These are phyloP conservation scores for Heterobasidion irregulare DNA, from an alignment of 1,284 basidiomycete genomes.

Conservation along the genomic window DNA sequence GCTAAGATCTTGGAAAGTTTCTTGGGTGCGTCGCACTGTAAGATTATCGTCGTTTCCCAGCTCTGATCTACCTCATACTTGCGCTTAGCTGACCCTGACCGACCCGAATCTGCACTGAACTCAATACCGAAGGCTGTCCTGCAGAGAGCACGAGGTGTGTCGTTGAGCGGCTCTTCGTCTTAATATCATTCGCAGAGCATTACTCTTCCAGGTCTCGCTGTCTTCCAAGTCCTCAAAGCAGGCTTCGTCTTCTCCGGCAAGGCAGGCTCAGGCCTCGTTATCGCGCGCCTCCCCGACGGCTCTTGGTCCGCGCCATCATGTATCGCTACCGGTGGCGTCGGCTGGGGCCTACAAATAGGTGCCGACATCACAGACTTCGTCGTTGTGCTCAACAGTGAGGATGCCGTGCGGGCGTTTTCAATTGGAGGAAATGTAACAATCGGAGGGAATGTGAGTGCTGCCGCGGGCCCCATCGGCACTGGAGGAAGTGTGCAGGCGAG, in stretches of 20 bases:
- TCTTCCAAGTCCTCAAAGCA: conserved; percentile 93
- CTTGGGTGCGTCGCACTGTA: conserved; percentile 53
- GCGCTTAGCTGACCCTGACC: conserved; percentile 72
- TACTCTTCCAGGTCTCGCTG: conserved; percentile 65
- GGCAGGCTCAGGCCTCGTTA: conserved; percentile 90
- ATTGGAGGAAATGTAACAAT: conserved; percentile 95
- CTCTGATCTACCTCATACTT: neutral
- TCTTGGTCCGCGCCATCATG: conserved; percentile 97
- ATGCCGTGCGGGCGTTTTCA: conserved; percentile 93
- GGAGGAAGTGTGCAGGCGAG: conserved; percentile 87
- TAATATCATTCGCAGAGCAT: neutral
- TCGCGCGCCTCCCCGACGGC: conserved; percentile 91
- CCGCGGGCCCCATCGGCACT: conserved; percentile 91
- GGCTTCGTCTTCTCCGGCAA: conserved; percentile 97
- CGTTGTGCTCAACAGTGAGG: conserved; percentile 93
- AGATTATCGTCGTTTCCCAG: too few relatives aligned
- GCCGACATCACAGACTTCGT: conserved; percentile 86
- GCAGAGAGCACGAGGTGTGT: conserved; percentile 76
- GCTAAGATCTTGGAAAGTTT: conserved; percentile 88
- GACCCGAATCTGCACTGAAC: conserved; percentile 90
- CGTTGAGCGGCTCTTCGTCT: neutral
- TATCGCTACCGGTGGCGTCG: conserved; percentile 94
- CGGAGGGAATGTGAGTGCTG: conserved; percentile 79
- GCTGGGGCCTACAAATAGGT: conserved; percentile 94
- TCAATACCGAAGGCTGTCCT: conserved; percentile 93